Evolutionary conservation across 2,329 filamentous ascomycete genomes (phyloP), one percentile per base, ranked within the genome.

Genomic region (Calonectria leucothoes): DNA sequence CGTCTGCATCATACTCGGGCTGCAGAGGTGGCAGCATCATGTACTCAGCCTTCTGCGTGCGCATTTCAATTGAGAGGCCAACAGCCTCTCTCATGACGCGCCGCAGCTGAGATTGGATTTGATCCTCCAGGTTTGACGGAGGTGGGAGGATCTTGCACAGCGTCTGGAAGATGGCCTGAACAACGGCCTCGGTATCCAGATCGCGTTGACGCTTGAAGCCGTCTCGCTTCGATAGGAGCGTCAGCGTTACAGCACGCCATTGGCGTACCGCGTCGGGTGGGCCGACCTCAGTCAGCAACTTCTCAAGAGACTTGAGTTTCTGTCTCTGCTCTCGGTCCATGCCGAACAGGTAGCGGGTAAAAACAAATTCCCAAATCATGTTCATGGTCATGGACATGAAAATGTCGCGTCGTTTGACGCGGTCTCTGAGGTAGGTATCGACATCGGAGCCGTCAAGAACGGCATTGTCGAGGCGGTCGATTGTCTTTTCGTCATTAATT

Each of bases 321-420:
- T 98, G 96, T 80, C 97, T 92, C 85, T 99, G 97, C 85, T 98
- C 97, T 80, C 96, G 92, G 83, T 99, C 97, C 95, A 99, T 98
- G 80, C 97, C 97, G 83, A 99, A 99, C 31, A 99, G 92, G 84
- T 99, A 99, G 76, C 97, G 93, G 11, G 96, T 98, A 83, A 99
- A 99, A 82, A 99, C 93, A 82, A 97, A 98, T 85, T 99, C 97
- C 96, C 96, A 99, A 66, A 99, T 93, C 95, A 99, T 98, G 74
- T 94, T 97, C 96, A 98, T 98, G 70, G 96, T 95, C 84, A 99
- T 95, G 45, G 95, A 97, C 95, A 98, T 98, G 89, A 99, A 98
- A 72, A 98, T 93, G 83, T 98, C 96, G 73, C 96, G 93, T 74
- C 97, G 93, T 81, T 91, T 93, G 69, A 98, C 94, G 48, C 97